Conservation (phyloP, 257 asterid species). For the Rehmannia glutinosa region DNA sequence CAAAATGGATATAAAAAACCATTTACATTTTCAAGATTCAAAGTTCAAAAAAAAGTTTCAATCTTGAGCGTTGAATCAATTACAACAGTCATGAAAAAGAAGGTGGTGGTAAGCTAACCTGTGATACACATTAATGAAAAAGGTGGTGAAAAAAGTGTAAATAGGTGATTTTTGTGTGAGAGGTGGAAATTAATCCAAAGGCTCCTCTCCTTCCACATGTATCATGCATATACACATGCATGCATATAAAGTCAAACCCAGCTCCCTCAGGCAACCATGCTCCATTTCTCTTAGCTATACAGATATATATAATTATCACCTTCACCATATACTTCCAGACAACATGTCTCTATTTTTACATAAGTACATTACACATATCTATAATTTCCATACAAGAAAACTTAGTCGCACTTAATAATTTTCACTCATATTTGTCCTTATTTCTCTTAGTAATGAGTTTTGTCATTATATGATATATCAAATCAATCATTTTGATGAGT, state of each 20-base stretch:
- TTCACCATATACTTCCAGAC: constrained; percentile 11
- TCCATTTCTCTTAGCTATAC: constrained; percentile 4
- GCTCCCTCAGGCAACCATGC: constrained; percentile 17
- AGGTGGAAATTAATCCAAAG: constrained; percentile 72
- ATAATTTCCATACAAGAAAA: too few species aligned
- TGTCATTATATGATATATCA: constrained; percentile 29
- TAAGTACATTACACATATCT: too few species aligned
- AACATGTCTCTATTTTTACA: constrained; percentile 6
- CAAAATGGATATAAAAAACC: background rate
- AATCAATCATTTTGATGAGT: background rate
- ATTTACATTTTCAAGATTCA: constrained; percentile 36
- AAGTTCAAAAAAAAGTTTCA: constrained; percentile 34
- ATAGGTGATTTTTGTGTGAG: constrained; percentile 25
- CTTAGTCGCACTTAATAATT: too few species aligned
- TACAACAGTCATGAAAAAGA: constrained; percentile 70
- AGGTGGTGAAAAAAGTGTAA: constrained; percentile 40
- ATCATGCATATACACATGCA: constrained; percentile 23
- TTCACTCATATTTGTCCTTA: constrained; percentile 15
- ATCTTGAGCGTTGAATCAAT: constrained; percentile 52
- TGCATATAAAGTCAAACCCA: constrained; percentile 30
- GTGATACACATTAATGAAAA: constrained; percentile 86
- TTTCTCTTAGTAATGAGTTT: constrained; percentile 20
- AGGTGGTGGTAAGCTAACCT: constrained; percentile 79
- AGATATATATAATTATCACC: background rate
- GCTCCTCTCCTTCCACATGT: constrained; percentile 58